Evolutionary conservation across 768 basidiomycete species (phyloP).

Genomic region (Lenzites betulinus): DNA sequence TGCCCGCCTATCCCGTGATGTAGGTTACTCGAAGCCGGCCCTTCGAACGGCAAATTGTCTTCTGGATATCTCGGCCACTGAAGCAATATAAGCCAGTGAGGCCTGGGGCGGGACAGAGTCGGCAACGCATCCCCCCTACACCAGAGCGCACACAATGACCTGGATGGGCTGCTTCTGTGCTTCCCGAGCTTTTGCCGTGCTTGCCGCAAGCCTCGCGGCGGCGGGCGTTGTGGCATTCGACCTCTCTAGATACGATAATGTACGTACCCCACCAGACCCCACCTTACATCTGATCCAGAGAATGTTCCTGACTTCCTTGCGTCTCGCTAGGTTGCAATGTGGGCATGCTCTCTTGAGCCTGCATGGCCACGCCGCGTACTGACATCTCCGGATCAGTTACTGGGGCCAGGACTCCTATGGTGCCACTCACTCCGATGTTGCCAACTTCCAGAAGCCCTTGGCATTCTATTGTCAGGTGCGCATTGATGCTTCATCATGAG

Average conservation of each 20-base stretch:
- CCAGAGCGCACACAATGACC: constrained; percentile 18
- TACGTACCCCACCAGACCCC: constrained; percentile 38
- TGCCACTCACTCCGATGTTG: constrained; percentile 50
- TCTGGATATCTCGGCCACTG: constrained; percentile 6
- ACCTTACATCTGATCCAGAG: neutral
- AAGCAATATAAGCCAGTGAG: constrained; percentile 11
- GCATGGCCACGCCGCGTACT: constrained; percentile 10
- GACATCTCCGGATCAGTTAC: constrained; percentile 43
- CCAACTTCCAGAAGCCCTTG: constrained; percentile 61
- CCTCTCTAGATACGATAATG: constrained; percentile 63
- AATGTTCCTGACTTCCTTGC: neutral
- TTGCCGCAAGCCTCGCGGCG: constrained; percentile 18
- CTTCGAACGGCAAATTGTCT: constrained; percentile 3
- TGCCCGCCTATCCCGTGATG: constrained; percentile 16
- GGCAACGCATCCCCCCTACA: constrained; percentile 9
- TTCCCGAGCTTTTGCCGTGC: constrained; percentile 18
- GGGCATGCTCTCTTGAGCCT: constrained; percentile 18
- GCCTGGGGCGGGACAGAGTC: neutral
- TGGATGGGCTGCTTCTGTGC: constrained; percentile 5
- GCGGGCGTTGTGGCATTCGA: constrained; percentile 46
- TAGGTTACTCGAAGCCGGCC: constrained; percentile 4
- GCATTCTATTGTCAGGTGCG: constrained; percentile 63
- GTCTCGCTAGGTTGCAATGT: constrained; percentile 54
- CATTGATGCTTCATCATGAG: neutral
- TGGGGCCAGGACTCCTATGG: constrained; percentile 81